Conservation (phyloP, 2,329 filamentous ascomycete species). For the Hirsutella minnesotensis region DNA sequence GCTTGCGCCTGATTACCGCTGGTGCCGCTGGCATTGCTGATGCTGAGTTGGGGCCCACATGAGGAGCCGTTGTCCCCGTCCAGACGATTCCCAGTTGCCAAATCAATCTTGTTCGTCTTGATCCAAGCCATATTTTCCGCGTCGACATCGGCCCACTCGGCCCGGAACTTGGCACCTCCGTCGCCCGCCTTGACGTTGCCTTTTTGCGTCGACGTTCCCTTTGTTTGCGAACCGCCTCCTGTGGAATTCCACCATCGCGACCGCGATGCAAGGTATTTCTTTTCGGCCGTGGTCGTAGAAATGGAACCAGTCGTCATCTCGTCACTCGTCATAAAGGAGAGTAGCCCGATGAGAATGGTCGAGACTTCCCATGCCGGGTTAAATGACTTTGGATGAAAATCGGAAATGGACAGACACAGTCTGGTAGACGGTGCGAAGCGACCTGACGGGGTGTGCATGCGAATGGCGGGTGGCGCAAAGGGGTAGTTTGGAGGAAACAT, state of each 20-base stretch:
- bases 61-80: slow-evolving; percentile 36
- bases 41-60: slow-evolving; percentile 43
- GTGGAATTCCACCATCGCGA: slow-evolving; percentile 96
- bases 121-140: slow-evolving; percentile 89
- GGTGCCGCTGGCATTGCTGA: slow-evolving; percentile 45
- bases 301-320: slow-evolving; percentile 97
- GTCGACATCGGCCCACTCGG: slow-evolving; percentile 85
- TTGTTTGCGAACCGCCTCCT: slow-evolving; percentile 63
- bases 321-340: slow-evolving; percentile 97
- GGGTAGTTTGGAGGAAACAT: slow-evolving; percentile 95
- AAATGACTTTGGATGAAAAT: slow-evolving; percentile 96
- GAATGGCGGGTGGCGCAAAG: slow-evolving; percentile 91
- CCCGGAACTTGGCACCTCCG: slow-evolving; percentile 78
- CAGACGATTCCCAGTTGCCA: slow-evolving; percentile 53
- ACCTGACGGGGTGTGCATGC: slow-evolving; percentile 95
- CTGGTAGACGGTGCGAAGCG: slow-evolving; percentile 89
- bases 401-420: slow-evolving; percentile 88
- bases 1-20: slow-evolving; percentile 53
- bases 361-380: slow-evolving; percentile 98
- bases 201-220: slow-evolving; percentile 41
- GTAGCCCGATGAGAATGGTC: slow-evolving; percentile 84
- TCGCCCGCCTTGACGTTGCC: slow-evolving; percentile 87
- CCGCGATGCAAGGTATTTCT: slow-evolving; percentile 62
- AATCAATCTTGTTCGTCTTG: slow-evolving; percentile 68
- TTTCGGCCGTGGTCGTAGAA: slow-evolving; percentile 62